Base-by-base conservation (phyloP, 495 filamentous ascomycete species). In the Achaetomiella virescens region DNA sequence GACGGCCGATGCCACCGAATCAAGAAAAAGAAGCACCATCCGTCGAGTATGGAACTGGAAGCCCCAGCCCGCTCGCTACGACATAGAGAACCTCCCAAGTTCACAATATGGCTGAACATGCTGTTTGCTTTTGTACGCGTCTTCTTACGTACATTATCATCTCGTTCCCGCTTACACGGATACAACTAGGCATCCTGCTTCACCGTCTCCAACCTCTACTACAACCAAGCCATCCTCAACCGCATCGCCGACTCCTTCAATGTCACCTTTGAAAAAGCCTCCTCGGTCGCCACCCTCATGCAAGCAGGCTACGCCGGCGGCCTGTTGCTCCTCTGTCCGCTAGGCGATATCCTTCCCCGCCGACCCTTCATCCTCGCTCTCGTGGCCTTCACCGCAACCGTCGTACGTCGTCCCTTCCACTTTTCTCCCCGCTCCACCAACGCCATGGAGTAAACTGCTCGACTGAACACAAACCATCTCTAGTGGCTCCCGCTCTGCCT, bases 221-320 rank as follows among this genome's bases (percentile, higher is more conserved):
- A 88, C 65, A 81, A 78, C 41, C 85, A 89, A 49, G 83, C 85
- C 0, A 81, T 89, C 48, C 72, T 88, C 12, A 81, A 86, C 65
- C 73, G 78, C 24, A 75, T 89, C 29, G 84, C 85, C 1, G 58
- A 70, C 10, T 79, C 80, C 29, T 88, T 89, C 55, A 24, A 73
- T 51, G 84, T 88, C 37, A 75, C 71, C 15, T 77, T 83, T 46
- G 80, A 84, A 60, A 66, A 67, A 17, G 74, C 80, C 15, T 81
- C 81, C 5, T 68, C 81, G 35, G 63, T 95, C 43, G 88, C 89
- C 11, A 92, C 89, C 0, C 70, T 89, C 7, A 86, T 85, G 66
- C 89, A 95, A 63, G 87, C 86, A 5, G 89, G 89, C 5, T 95
- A 95, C 70, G 87, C 87, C 6, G 74, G 72, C 1, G 89, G 89